Evolutionary conservation across 768 basidiomycete species (phyloP), one percentile per base, ranked within the genome.

Genomic region (Atractiella rhizophila): DNA sequence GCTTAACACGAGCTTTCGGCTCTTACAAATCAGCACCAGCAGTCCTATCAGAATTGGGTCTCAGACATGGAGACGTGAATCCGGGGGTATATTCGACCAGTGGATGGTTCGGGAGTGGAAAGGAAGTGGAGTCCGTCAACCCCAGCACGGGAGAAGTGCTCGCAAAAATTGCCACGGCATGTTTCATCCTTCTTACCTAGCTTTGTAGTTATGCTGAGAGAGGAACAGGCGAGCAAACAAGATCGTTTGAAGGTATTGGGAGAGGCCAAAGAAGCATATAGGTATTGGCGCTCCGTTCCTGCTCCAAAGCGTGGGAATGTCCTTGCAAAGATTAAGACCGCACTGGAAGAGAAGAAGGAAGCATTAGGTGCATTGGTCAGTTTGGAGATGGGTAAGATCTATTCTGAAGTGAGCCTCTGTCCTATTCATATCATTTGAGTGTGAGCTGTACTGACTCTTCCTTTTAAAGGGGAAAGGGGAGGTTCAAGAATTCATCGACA

Each of bases 321-420:
- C 8, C 19, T 35, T 23, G 7, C 18, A 35, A 18, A 35, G n/a
- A n/a, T 35, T n/a, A 7, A 23, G n/a, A n/a, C 23, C 13, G 4
- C 30, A 23, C 40, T 37, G 18, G 20, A 24, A 39, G 40, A 47
- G 33, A 51, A 83, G 78, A 67, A 76, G 25, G 70, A 76, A 40
- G 72, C 66, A 28, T 66, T 88, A 4, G 82, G 82, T 37, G 73
- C 75, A 11, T 65, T 88, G 16, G 71, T 88, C 8, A 75, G 78
- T 30, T 66, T 85, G 20, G 62, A 63, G 47, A 62, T 63, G 62
- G 62, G 88, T 15, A 72, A 96, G 63, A 85, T 91, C 49, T 68
- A 65, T 51, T 74, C 76, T 13, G 86, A 91, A 16, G 34, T 35
- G 9, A 35, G 34, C 16, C n/a, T n/a, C 8, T 9, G 7, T 16